Percentiles rank a stretch among this genome's conserved stretches.
These are phyloP conservation scores for Przewalskia tangutica DNA, from an alignment of 257 asterid species.

Conservation along the genomic window DNA sequence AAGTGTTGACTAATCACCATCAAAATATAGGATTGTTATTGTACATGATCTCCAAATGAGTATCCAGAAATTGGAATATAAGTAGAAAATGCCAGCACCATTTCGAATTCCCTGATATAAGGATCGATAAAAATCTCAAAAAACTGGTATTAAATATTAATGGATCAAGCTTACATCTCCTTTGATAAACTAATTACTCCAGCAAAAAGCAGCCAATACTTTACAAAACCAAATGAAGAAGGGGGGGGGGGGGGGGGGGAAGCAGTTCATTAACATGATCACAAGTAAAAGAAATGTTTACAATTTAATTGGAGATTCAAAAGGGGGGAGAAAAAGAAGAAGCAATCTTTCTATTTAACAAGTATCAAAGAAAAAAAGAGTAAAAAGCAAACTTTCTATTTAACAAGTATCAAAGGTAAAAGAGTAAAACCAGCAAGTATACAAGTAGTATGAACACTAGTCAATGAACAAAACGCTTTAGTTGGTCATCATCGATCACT, in stretches of 20 bases:
- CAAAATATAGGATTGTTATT: neutral
- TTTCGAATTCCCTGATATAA: neutral
- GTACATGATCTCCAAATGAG: neutral
- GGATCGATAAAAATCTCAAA: too few species aligned
- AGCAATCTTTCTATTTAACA: neutral
- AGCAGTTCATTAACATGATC: neutral
- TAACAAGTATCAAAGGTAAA: neutral
- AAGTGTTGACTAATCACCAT: neutral
- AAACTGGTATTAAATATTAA: neutral
- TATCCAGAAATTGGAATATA: neutral
- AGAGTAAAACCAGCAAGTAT: neutral
- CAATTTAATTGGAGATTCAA: neutral
- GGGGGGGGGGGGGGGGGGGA: too few species aligned
- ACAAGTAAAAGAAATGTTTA: neutral
- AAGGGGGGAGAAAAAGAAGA: neutral
- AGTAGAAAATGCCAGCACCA: neutral
- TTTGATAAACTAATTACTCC: neutral
- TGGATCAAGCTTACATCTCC: neutral
- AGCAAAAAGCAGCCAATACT: neutral
- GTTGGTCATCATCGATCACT: slow-evolving; percentile 19
- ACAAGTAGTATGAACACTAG: neutral
- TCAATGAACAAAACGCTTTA: slow-evolving; percentile 7
- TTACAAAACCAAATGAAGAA: neutral
- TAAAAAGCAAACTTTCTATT: too few species aligned
- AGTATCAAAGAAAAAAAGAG: neutral